These are phyloP conservation scores for Trametes cubensis DNA, from an alignment of 768 basidiomycete species.

Conservation along the genomic window DNA sequence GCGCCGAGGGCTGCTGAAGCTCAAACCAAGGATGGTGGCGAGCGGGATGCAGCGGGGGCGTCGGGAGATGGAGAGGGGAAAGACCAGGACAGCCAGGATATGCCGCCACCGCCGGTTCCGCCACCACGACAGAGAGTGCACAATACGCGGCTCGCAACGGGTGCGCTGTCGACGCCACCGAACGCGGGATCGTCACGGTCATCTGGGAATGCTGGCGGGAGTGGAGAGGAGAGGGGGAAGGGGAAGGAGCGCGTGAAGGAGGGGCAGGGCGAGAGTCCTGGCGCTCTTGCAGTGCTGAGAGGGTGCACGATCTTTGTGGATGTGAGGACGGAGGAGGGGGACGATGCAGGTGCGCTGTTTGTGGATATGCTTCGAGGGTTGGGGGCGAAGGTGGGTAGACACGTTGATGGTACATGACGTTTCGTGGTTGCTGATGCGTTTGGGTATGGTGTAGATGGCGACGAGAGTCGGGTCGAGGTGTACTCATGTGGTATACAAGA, in stretches of 20 bases:
- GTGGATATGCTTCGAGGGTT: constrained; percentile 79
- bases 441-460: constrained; percentile 48
- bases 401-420: background rate
- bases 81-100: background rate
- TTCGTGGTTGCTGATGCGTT: background rate
- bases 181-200: constrained; percentile 2
- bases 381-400: constrained; percentile 73
- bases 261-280: constrained; percentile 15
- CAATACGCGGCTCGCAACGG: constrained; percentile 22
- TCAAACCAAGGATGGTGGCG: background rate
- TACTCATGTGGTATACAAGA: constrained; percentile 87
- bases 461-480: constrained; percentile 69
- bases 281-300: constrained; percentile 57
- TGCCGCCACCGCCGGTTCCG: constrained; percentile 1
- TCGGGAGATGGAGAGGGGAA: background rate
- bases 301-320: constrained; percentile 85
- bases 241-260: constrained; percentile 35
- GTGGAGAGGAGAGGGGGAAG: constrained; percentile 28
- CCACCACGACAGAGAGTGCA: constrained; percentile 2
- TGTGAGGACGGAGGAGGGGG: constrained; percentile 71
- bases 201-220: constrained; percentile 12
- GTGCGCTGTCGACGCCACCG: constrained; percentile 19
- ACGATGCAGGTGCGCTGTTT: constrained; percentile 80
- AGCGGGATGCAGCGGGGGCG: background rate
- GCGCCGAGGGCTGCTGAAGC: background rate